These are phyloP conservation scores for Tulasnella sp. DNA, from an alignment of 768 basidiomycete species.

Conservation along the genomic window DNA sequence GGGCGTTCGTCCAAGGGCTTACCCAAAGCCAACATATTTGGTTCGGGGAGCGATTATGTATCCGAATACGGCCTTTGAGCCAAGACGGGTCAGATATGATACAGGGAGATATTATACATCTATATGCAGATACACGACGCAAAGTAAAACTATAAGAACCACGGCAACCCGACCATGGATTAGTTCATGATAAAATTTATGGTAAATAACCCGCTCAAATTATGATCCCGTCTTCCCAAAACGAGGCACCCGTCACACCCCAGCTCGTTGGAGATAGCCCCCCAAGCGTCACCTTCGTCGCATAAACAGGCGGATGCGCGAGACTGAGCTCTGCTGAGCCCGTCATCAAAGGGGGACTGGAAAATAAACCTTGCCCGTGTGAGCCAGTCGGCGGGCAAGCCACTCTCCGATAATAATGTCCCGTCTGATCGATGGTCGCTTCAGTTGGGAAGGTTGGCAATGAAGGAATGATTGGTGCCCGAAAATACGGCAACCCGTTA, in stretches of 20 bases:
- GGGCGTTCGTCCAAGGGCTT: neutral
- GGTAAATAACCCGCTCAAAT: neutral
- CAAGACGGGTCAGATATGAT: neutral
- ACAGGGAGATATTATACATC: neutral
- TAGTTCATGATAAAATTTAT: neutral
- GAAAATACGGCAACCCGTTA: neutral
- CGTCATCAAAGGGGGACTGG: neutral
- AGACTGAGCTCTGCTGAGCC: neutral
- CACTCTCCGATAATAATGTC: neutral
- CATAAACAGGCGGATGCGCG: neutral
- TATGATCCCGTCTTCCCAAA: neutral
- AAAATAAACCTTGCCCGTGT: neutral
- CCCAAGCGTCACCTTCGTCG: neutral
- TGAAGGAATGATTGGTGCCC: neutral
- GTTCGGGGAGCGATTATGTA: too few relatives aligned
- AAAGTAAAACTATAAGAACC: neutral
- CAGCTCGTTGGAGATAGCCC: neutral
- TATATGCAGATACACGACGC: neutral
- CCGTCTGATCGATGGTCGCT: neutral
- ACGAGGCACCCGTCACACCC: neutral
- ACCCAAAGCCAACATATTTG: neutral
- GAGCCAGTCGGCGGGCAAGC: neutral
- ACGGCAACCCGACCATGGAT: neutral
- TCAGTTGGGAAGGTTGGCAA: neutral
- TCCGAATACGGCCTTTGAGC: too few relatives aligned